A percentile compares a stretch with the other conserved stretches of the same genome.
Conservation (phyloP, 2,329 filamentous ascomycete genomes). For the Colletotrichum sp. region DNA sequence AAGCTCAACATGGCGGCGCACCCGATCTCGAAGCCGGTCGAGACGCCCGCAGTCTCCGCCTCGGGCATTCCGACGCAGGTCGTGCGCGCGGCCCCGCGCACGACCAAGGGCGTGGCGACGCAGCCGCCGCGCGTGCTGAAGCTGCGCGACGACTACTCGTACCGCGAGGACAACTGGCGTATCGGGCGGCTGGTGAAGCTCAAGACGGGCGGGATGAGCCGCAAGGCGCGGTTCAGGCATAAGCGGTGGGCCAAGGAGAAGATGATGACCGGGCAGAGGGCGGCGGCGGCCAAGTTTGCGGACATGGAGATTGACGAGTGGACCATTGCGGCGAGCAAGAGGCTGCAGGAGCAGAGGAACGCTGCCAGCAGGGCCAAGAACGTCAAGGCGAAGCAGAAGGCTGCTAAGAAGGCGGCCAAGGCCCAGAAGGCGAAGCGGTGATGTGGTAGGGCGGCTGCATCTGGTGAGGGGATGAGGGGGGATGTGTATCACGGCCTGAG, state of each 20-base stretch:
- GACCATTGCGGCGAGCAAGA: slow-evolving; percentile 26
- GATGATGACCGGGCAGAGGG: slow-evolving; percentile 43
- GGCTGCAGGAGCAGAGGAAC: slow-evolving; percentile 29
- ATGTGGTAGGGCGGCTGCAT: not conserved
- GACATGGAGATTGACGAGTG: slow-evolving; percentile 28
- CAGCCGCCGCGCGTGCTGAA: slow-evolving; percentile 50
- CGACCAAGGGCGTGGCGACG: slow-evolving; percentile 37
- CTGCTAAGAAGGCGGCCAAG: slow-evolving; percentile 36
- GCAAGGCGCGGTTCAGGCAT: slow-evolving; percentile 54
- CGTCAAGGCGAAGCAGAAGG: slow-evolving; percentile 41
- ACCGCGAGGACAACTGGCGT: slow-evolving; percentile 65
- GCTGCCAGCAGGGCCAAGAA: slow-evolving; percentile 29
- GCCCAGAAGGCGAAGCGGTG: slow-evolving; percentile 37
- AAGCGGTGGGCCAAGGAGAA: slow-evolving; percentile 47
- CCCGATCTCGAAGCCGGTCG: slow-evolving; percentile 43
- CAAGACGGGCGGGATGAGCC: slow-evolving; percentile 37
- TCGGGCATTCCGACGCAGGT: slow-evolving; percentile 56
- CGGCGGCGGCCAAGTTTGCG: slow-evolving; percentile 36
- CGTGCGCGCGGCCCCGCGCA: slow-evolving; percentile 35
- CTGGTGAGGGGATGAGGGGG: not conserved
- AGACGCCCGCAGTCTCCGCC: slow-evolving; percentile 47
- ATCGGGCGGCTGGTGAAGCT: slow-evolving; percentile 60
- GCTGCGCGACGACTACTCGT: slow-evolving; percentile 60
- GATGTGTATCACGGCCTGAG: not conserved
- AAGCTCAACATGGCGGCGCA: slow-evolving; percentile 74